phyloP scores from a whole-genome alignment of 1,139 yeast genomes.

The Debaryomyces singareniensis region DNA sequence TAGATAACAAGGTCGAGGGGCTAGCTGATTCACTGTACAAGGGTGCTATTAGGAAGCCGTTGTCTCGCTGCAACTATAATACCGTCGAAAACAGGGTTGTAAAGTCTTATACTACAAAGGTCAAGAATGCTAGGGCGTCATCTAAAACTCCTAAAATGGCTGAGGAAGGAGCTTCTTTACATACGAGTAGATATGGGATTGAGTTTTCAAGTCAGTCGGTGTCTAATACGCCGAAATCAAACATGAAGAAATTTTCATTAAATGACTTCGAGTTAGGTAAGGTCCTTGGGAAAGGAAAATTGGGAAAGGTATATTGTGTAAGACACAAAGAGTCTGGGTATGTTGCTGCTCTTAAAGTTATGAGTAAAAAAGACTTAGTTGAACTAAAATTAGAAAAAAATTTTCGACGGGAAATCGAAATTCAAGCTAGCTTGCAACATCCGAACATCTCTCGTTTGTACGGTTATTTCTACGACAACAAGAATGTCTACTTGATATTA shows the following conservation, averaged over 20 bases:
- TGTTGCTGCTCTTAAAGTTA: slow-evolving; percentile 84
- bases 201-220: too few relatives aligned
- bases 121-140: too few relatives aligned
- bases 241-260: slow-evolving; percentile 16
- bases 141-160: too few relatives aligned
- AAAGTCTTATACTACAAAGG: slow-evolving; percentile 2
- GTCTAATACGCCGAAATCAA: too few relatives aligned
- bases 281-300: slow-evolving; percentile 86
- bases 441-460: slow-evolving; percentile 73
- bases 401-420: slow-evolving; percentile 85
- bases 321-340: slow-evolving; percentile 69
- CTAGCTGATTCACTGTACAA: slow-evolving; percentile 6
- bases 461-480: slow-evolving; percentile 79
- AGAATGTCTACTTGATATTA: slow-evolving; percentile 72
- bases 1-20: slow-evolving; percentile 8
- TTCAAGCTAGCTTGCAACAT: slow-evolving; percentile 74
- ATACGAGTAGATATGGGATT: too few relatives aligned
- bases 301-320: slow-evolving; percentile 90
- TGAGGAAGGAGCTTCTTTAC: too few relatives aligned
- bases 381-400: slow-evolving; percentile 80
- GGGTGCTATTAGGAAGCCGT: slow-evolving; percentile 10
- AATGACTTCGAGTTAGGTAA: slow-evolving; percentile 83
- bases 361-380: slow-evolving; percentile 75
- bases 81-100: slow-evolving; percentile 9
- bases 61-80: slow-evolving; percentile 13